These are phyloP conservation scores for Tubosaeta sp. DNA, from an alignment of 768 basidiomycete species.

Conservation along the genomic window DNA sequence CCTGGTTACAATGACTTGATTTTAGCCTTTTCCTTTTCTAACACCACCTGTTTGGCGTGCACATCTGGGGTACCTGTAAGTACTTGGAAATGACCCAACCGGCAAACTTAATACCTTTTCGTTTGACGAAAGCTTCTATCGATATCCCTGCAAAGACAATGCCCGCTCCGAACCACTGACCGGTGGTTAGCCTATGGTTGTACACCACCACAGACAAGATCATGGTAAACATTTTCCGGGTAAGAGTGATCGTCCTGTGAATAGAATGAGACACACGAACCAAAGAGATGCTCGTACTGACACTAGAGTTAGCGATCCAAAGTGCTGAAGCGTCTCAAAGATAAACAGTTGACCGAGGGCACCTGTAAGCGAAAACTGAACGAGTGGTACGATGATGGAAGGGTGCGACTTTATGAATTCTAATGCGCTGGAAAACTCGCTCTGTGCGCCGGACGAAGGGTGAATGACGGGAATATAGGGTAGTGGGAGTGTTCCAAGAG, in stretches of 20 bases:
- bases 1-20: constrained; percentile 65
- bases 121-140: constrained; percentile 87
- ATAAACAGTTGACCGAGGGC: constrained; percentile 97
- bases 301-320: constrained; percentile 87
- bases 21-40: constrained; percentile 80
- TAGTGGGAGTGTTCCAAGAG: constrained; percentile 69
- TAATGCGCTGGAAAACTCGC: constrained; percentile 66
- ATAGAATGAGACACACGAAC: constrained; percentile 3
- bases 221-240: constrained; percentile 98
- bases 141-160: constrained; percentile 93
- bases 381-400: constrained; percentile 62
- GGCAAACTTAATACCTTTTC: constrained; percentile 55
- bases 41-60: constrained; percentile 72
- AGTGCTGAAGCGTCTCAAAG: constrained; percentile 91
- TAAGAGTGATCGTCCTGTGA: constrained; percentile 85
- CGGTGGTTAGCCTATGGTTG: constrained; percentile 74
- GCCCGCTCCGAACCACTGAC: constrained; percentile 91
- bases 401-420: constrained; percentile 78
- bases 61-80: constrained; percentile 49
- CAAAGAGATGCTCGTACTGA: constrained; percentile 36
- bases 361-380: constrained; percentile 84
- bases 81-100: background rate
- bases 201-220: constrained; percentile 90
- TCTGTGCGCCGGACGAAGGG: constrained; percentile 53
- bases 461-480: constrained; percentile 82